These are phyloP conservation scores for Vicia faba DNA, from an alignment of 306 rosid species.

Conservation along the genomic window DNA sequence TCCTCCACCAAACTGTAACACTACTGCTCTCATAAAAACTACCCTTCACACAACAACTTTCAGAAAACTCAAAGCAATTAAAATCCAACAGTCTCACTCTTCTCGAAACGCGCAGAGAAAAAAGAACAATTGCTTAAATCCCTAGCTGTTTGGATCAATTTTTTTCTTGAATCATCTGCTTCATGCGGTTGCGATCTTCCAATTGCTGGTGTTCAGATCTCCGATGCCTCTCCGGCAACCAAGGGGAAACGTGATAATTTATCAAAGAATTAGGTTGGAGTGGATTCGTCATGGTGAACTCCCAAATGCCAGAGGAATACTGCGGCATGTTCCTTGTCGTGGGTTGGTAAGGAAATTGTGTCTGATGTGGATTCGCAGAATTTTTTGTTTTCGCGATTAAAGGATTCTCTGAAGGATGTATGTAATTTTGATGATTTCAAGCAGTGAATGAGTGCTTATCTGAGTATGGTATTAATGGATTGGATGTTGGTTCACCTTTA, in stretches of 20 bases:
- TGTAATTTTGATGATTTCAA: conserved; percentile 88
- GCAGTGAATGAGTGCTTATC: conserved; percentile 69
- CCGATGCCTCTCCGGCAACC: conserved; percentile 20
- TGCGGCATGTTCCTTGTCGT: conserved; percentile 29
- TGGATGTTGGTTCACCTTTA: conserved; percentile 96
- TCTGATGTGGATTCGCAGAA: conserved; percentile 40
- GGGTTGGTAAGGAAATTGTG: conserved; percentile 26
- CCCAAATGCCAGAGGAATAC: conserved; percentile 78
- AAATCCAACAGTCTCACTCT: conserved; percentile 70
- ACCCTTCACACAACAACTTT: conserved; percentile 52
- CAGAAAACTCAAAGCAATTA: conserved; percentile 62
- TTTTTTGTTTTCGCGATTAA: conserved; percentile 47
- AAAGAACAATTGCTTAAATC: conserved; percentile 74
- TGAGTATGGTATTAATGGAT: conserved; percentile 87
- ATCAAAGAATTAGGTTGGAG: conserved; percentile 47
- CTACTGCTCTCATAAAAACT: too few relatives aligned
- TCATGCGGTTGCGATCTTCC: conserved; percentile 69
- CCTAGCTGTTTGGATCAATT: conserved; percentile 86
- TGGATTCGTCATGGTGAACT: conserved; percentile 67
- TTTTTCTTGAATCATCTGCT: conserved; percentile 69
- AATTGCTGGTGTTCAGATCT: conserved; percentile 35
- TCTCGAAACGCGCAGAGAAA: conserved; percentile 60
- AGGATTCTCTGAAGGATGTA: conserved; percentile 62
- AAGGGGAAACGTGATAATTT: conserved; percentile 70
- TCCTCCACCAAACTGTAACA: too few relatives aligned